phyloP scores from a whole-genome alignment of 305 asterid genomes.

The Galium porrigens region DNA sequence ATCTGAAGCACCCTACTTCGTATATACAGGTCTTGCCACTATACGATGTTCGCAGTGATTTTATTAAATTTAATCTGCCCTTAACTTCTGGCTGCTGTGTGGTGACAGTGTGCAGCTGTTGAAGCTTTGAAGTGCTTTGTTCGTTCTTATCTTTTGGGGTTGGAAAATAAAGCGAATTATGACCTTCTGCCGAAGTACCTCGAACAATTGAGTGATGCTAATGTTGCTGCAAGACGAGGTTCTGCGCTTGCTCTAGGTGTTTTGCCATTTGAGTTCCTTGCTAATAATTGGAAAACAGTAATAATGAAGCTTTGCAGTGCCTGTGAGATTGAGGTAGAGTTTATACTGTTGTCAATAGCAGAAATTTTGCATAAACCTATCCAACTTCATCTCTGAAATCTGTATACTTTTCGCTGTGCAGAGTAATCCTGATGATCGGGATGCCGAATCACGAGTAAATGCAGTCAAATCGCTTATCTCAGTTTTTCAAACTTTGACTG shows the following conservation, averaged over 20 bases:
- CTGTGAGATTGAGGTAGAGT: slow-evolving; percentile 60
- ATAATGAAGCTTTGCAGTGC: slow-evolving; percentile 54
- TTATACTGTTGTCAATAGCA: slow-evolving; percentile 17
- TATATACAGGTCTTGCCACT: slow-evolving; percentile 59
- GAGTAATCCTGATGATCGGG: slow-evolving; percentile 80
- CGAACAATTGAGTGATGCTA: slow-evolving; percentile 68
- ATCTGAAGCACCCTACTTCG: slow-evolving; percentile 84
- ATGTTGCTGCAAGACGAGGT: slow-evolving; percentile 92
- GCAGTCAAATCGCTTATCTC: slow-evolving; percentile 77
- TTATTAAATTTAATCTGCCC: slow-evolving; percentile 16
- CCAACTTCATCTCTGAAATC: background rate
- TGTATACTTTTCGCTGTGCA: slow-evolving; percentile 24
- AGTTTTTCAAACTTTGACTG: slow-evolving; percentile 60
- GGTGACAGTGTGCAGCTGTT: slow-evolving; percentile 60
- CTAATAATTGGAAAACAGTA: slow-evolving; percentile 52
- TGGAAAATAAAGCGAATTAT: slow-evolving; percentile 37
- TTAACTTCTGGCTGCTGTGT: slow-evolving; percentile 15
- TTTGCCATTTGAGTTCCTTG: slow-evolving; percentile 60
- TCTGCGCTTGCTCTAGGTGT: slow-evolving; percentile 80
- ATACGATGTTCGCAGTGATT: slow-evolving; percentile 10
- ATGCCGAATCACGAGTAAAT: slow-evolving; percentile 88
- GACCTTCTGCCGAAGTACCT: slow-evolving; percentile 53
- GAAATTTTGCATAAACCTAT: background rate
- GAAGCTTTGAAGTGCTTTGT: slow-evolving; percentile 59
- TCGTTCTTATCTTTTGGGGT: slow-evolving; percentile 38